These are phyloP conservation scores for Circinella umbellata DNA, from an alignment of 371 early-diverging fungal genomes.

Conservation along the genomic window DNA sequence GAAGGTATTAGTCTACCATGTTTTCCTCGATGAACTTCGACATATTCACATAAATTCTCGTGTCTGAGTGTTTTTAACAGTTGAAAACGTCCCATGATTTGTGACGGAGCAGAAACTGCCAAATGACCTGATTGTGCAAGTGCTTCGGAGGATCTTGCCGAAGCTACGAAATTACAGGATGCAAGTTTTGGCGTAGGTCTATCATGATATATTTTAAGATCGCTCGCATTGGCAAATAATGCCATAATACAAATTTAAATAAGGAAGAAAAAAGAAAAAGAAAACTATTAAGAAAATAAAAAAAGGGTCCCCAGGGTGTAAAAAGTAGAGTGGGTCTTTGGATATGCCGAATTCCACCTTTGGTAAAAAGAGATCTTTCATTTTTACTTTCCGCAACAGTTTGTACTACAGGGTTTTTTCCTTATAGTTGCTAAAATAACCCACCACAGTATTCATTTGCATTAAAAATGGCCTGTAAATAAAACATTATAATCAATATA, in stretches of 20 bases:
- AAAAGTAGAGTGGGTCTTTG: too few species aligned
- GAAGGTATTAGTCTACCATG: constrained; percentile 42
- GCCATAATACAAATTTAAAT: constrained; percentile 28
- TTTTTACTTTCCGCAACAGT: too few species aligned
- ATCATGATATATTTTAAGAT: constrained; percentile 29
- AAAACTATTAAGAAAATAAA: too few species aligned
- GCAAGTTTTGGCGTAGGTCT: constrained; percentile 38
- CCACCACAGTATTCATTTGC: too few species aligned
- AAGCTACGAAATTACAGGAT: constrained; percentile 50
- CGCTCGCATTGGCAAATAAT: constrained; percentile 41
- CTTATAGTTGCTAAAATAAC: too few species aligned
- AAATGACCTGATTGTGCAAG: constrained; percentile 52
- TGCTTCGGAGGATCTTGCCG: constrained; percentile 41
- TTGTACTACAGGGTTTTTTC: too few species aligned
- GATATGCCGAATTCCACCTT: too few species aligned
- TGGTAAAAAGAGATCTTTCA: too few species aligned
- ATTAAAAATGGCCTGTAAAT: too few species aligned
- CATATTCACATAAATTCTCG: constrained; percentile 61
- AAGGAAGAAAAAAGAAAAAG: too few species aligned
- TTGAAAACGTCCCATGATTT: constrained; percentile 66
- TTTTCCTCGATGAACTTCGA: constrained; percentile 67
- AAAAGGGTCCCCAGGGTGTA: too few species aligned
- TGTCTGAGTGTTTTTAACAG: constrained; percentile 62
- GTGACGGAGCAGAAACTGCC: constrained; percentile 58
- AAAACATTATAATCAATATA: too few species aligned